Evolutionary conservation across 441 rosid species (phyloP), one percentile per base, ranked within the genome.

Genomic region (Pelargonium fulgidum): DNA sequence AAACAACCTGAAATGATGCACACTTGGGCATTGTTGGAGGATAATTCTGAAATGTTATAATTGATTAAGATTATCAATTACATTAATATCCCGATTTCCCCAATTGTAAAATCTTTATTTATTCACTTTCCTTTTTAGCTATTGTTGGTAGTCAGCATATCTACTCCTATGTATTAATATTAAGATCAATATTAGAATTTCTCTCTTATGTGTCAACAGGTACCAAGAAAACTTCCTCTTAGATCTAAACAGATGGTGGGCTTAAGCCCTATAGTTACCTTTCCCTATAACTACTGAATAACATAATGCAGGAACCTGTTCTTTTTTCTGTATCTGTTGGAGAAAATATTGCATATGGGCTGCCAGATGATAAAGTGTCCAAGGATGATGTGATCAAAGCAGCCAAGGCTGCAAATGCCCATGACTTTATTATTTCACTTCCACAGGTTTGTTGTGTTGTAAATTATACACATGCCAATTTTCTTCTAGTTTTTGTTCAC

Each of bases 371-470:
- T 66, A 66, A 84, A 42, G 96, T 91, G 70, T 93, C 94, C 69
- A 89, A 91, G 81, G 90, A 89, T 62, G 89, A 89, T 69, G 87
- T 93, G 72, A 85, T 93, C 70, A 89, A 83, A 81, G 97, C 98
- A 47, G 96, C 97, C 73, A 91, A 91, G 82, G 96, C 96, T 54
- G 93, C 97, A 78, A 93, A 93, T 81, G 98, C 98, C 80, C 96
- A 91, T 70, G 96, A 93, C 52, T 91, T 93, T 74, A 91, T 93
- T 77, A 85, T 91, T 73, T 86, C 97, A 59, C 96, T 91, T 75
- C 97, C 97, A 9, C 94, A 87, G 93, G 97, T 87, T 70, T 48
- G 39, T 75, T 64, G 7, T 76, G 33, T 45, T 58, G 54, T 62
- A 62, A 16, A 61, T 7, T 68, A 26, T 75, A 68, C 56, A 47